Evolutionary conservation across 176 grass and related monocot genomes (phyloP).

Genomic region (Olyra latifolia): DNA sequence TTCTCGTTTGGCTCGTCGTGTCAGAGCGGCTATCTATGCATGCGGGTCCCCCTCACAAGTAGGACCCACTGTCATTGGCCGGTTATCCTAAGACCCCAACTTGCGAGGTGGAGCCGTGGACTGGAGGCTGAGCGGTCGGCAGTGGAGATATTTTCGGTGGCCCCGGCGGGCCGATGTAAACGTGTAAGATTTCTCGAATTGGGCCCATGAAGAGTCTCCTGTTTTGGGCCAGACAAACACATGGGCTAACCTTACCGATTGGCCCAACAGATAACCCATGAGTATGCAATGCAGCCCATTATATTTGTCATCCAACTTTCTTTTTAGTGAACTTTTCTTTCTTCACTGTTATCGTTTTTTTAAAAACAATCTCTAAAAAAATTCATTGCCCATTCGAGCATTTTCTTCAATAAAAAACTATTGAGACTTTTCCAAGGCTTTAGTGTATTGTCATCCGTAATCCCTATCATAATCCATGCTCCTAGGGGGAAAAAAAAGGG

Average conservation of each 20-base stretch:
- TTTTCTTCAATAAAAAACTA: neutral
- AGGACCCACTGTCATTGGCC: constrained; percentile 22
- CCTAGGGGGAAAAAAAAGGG: neutral
- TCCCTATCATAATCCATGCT: neutral
- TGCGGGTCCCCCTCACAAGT: accelerated
- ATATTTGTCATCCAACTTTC: no score
- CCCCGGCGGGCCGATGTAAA: neutral
- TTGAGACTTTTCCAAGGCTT: neutral
- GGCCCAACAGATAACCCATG: no score
- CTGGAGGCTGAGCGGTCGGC: neutral
- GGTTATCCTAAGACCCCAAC: neutral
- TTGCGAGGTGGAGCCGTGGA: neutral
- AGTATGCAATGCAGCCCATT: no score
- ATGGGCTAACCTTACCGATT: no score
- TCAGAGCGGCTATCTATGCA: neutral
- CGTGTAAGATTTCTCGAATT: neutral
- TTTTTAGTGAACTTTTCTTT: neutral
- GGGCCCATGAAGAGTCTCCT: neutral
- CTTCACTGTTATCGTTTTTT: no score
- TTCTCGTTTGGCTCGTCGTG: neutral
- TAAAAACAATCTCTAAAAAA: no score
- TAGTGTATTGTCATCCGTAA: neutral
- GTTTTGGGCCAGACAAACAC: no score
- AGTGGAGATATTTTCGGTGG: constrained; percentile 36
- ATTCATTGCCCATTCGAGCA: no score